A percentile compares a stretch with the other conserved stretches of the same genome.
phyloP scores from a whole-genome alignment of 176 grass and related monocot genomes.

The Alloteropsis semialata region DNA sequence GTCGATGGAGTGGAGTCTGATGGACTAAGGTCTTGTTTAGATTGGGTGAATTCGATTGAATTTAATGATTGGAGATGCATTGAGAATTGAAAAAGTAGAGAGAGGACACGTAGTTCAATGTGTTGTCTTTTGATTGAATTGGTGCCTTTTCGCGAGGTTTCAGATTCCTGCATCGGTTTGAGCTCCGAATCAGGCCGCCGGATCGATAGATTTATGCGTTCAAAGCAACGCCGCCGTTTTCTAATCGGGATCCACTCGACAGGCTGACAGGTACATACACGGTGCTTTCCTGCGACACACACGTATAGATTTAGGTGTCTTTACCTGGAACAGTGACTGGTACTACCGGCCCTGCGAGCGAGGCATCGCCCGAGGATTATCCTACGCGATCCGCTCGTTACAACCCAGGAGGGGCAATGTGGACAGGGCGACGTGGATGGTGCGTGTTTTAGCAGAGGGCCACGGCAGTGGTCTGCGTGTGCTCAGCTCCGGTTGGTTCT shows the following conservation, averaged over 20 bases:
- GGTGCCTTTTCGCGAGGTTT: too few relatives aligned
- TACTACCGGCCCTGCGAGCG: too few relatives aligned
- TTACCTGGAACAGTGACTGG: conserved; percentile 20
- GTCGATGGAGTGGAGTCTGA: too few relatives aligned
- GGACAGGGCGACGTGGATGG: conserved; percentile 27
- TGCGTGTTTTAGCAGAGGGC: background rate
- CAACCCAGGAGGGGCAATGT: conserved; percentile 11
- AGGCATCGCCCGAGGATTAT: conserved; percentile 27
- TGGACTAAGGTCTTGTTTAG: too few relatives aligned
- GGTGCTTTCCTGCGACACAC: conserved; percentile 15
- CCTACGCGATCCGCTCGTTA: conserved; percentile 36
- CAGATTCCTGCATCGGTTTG: conserved; percentile 26
- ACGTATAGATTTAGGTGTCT: background rate
- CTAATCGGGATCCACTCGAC: background rate
- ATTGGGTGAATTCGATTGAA: too few relatives aligned
- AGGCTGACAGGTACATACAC: background rate
- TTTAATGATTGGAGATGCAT: too few relatives aligned
- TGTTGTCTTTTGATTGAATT: too few relatives aligned
- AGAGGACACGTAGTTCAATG: too few relatives aligned
- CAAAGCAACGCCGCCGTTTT: conserved; percentile 37
- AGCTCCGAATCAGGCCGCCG: background rate
- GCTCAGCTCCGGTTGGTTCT: background rate
- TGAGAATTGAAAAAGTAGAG: too few relatives aligned
- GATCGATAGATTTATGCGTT: conserved; percentile 26
- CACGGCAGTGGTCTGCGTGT: background rate